These are phyloP conservation scores for Letharia lupina DNA, from an alignment of 495 filamentous ascomycete species.

Conservation along the genomic window DNA sequence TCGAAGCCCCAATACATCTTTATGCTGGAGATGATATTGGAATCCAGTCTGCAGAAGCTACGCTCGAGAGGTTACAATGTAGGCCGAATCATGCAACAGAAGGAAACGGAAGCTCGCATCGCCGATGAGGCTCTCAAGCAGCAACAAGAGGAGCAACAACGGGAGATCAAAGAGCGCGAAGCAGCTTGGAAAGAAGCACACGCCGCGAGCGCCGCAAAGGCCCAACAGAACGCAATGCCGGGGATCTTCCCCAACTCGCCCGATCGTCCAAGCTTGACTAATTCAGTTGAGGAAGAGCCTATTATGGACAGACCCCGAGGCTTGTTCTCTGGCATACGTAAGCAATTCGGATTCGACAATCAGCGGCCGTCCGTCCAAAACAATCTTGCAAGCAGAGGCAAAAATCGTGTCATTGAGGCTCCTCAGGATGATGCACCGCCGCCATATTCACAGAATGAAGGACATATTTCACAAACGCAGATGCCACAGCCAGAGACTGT, in stretches of 20 bases:
- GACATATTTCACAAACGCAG: slow-evolving; percentile 26
- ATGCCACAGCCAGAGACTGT: slow-evolving; percentile 34
- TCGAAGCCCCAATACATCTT: slow-evolving; percentile 78
- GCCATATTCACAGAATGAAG: slow-evolving; percentile 37
- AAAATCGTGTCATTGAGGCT: slow-evolving; percentile 5
- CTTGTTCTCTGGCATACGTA: slow-evolving; percentile 57
- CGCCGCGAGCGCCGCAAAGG: slow-evolving; percentile 27
- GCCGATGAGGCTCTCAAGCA: slow-evolving; percentile 73
- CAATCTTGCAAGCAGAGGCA: slow-evolving; percentile 15
- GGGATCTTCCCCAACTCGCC: slow-evolving; percentile 60
- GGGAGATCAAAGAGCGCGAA: slow-evolving; percentile 55
- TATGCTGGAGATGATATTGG: slow-evolving; percentile 79
- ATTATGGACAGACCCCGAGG: slow-evolving; percentile 32
- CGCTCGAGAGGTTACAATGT: slow-evolving; percentile 87
- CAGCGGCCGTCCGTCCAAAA: slow-evolving; percentile 35
- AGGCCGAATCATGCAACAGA: slow-evolving; percentile 76
- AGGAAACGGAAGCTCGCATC: slow-evolving; percentile 74
- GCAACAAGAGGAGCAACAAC: slow-evolving; percentile 65
- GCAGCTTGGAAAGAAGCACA: slow-evolving; percentile 40
- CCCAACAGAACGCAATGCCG: slow-evolving; percentile 47
- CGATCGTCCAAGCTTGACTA: slow-evolving; percentile 24
- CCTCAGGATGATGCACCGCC: slow-evolving; percentile 36
- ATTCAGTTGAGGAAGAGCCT: slow-evolving; percentile 31
- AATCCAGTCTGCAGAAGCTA: slow-evolving; percentile 68
- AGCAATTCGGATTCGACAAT: slow-evolving; percentile 58